Conservation (phyloP, 768 basidiomycete species). For the Termitomyces sp. region DNA sequence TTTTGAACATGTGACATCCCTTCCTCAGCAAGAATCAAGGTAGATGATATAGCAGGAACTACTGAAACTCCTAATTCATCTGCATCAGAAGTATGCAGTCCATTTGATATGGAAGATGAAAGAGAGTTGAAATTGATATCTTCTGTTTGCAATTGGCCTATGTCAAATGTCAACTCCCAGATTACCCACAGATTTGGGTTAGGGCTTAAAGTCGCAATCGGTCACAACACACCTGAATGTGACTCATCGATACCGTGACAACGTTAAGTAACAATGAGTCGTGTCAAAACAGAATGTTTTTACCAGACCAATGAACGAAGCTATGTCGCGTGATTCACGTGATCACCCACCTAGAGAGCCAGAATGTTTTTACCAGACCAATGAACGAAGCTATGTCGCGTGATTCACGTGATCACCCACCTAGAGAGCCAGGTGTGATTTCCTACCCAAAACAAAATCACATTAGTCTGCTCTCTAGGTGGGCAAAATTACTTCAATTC, state of each 20-base stretch:
- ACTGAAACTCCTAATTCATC: neutral
- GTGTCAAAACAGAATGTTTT: no score
- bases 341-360: no score
- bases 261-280: no score
- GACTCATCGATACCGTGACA: neutral
- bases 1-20: neutral
- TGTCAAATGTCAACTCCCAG: neutral
- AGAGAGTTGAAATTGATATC: neutral
- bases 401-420: no score
- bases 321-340: no score
- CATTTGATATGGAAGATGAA: neutral
- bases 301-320: no score
- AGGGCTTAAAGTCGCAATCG: slow-evolving; percentile 2
- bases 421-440: no score
- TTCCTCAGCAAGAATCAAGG: neutral
- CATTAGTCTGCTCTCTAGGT: no score
- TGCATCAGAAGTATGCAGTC: neutral
- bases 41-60: neutral
- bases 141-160: neutral
- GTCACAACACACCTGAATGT: neutral
- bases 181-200: slow-evolving; percentile 8
- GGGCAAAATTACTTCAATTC: no score
- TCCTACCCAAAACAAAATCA: no score
- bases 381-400: no score
- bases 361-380: no score